Percentiles rank a stretch among this genome's conserved stretches.
Conservation (phyloP, 768 basidiomycete species). For the Termitomyces sp. region DNA sequence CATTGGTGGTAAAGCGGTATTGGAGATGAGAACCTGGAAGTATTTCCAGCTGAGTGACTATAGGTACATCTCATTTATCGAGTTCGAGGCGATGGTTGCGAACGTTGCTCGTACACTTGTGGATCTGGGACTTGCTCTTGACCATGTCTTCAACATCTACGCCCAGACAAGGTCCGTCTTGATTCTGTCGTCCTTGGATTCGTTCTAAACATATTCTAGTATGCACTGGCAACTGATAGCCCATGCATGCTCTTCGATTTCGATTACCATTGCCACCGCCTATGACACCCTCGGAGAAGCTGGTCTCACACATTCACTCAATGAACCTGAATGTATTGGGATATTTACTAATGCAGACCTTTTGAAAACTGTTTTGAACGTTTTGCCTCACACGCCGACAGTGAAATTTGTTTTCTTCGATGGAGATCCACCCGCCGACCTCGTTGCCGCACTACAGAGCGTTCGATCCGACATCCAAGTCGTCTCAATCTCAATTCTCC, state of each 20-base stretch:
- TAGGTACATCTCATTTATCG: conserved; percentile 71
- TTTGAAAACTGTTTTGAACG: conserved; percentile 67
- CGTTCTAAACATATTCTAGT: conserved; percentile 26
- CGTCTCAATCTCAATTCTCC: conserved; percentile 63
- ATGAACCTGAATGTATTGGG: conserved; percentile 71
- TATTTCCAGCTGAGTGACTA: conserved; percentile 90
- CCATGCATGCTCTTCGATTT: conserved; percentile 74
- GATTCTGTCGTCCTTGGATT: conserved; percentile 4
- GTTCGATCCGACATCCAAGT: conserved; percentile 53
- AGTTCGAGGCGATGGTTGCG: conserved; percentile 58
- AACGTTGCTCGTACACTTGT: conserved; percentile 68
- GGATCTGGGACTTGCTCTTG: conserved; percentile 61
- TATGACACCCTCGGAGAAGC: conserved; percentile 92
- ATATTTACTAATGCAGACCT: conserved; percentile 93
- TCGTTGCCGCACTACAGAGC: conserved; percentile 56
- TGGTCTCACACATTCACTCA: conserved; percentile 86
- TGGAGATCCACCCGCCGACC: conserved; percentile 47
- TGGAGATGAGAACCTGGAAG: conserved; percentile 92
- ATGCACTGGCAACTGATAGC: conserved; percentile 86
- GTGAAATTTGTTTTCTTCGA: conserved; percentile 85
- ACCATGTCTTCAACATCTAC: conserved; percentile 88
- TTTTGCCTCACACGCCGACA: conserved; percentile 69
- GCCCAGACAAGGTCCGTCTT: conserved; percentile 67
- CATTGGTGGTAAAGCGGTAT: conserved; percentile 74
- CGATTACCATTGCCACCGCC: conserved; percentile 84